Evolutionary conservation across 2,329 filamentous ascomycete genomes (phyloP).

Genomic region (Fusarium verrucosum): DNA sequence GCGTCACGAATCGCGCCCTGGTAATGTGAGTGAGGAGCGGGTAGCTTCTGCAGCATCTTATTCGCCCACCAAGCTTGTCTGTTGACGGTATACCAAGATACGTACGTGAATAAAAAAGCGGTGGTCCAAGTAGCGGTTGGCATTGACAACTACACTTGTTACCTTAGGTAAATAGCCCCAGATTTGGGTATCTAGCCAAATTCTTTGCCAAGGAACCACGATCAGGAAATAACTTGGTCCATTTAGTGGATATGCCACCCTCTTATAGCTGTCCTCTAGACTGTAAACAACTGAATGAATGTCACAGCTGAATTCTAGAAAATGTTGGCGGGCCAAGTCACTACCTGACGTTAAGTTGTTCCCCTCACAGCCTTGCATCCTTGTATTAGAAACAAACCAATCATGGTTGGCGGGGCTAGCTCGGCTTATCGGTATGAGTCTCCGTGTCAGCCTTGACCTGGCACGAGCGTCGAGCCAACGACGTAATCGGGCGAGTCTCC

Average conservation of each 20-base stretch:
- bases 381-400: conserved; percentile 17
- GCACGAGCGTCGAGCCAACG: conserved; percentile 33
- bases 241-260: not conserved
- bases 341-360: not conserved
- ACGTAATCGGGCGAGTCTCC: conserved; percentile 36
- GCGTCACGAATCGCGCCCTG: conserved; percentile 38
- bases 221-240: conserved; percentile 20
- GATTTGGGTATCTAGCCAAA: conserved; percentile 14
- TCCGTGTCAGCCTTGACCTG: conserved; percentile 39
- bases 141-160: not conserved
- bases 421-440: conserved; percentile 24
- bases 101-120: conserved; percentile 6
- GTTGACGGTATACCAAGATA: conserved; percentile 22
- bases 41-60: conserved; percentile 6
- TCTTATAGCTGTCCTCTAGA: not conserved
- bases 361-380: conserved; percentile 25
- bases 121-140: conserved; percentile 1
- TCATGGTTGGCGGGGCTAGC: conserved; percentile 30
- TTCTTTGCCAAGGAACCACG: conserved; percentile 9
- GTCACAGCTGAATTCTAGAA: not conserved
- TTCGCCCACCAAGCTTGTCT: conserved; percentile 21
- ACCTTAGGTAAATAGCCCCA: conserved; percentile 1
- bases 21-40: conserved; percentile 23
- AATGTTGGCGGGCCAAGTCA: not conserved
- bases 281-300: not conserved